Percentiles rank a stretch among this genome's conserved stretches.
Conservation (phyloP, 2,329 filamentous ascomycete species). For the Harringtonia aguacate region DNA sequence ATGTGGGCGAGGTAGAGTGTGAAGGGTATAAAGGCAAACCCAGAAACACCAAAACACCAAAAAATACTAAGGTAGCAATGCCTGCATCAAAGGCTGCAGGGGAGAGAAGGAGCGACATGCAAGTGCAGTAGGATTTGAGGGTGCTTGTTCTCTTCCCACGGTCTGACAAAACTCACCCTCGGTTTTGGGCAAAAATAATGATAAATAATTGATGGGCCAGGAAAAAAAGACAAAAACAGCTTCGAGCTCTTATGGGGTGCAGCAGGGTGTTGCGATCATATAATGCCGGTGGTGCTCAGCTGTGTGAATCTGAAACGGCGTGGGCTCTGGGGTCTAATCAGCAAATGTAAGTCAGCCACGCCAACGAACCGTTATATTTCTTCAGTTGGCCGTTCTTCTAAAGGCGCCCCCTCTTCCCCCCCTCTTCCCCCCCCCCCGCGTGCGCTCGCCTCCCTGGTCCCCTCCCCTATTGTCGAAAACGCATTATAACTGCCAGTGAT, state of each 20-base stretch:
- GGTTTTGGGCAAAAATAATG: background rate
- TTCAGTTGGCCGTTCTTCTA: background rate
- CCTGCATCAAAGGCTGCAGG: no score
- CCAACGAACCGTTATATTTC: constrained; percentile 8
- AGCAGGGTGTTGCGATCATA: constrained; percentile 8
- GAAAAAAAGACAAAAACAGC: background rate
- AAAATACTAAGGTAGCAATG: no score
- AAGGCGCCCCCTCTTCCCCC: no score
- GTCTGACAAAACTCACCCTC: no score
- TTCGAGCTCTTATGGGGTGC: background rate
- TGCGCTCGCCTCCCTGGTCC: background rate
- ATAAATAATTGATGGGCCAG: constrained; percentile 2
- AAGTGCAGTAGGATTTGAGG: no score
- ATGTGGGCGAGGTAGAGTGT: background rate
- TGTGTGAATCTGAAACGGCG: constrained; percentile 12
- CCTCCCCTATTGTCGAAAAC: background rate
- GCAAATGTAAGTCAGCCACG: constrained; percentile 9
- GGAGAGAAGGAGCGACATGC: no score
- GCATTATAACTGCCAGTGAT: constrained; percentile 1
- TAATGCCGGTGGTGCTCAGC: constrained; percentile 9
- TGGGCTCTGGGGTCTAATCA: constrained; percentile 7
- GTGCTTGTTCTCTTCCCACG: no score
- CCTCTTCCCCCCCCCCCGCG: no score
- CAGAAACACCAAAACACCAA: no score
- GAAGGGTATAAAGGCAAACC: background rate